Evolutionary conservation across 2,329 filamentous ascomycete genomes (phyloP).

Genomic region (Sphaerulina vaccinii): DNA sequence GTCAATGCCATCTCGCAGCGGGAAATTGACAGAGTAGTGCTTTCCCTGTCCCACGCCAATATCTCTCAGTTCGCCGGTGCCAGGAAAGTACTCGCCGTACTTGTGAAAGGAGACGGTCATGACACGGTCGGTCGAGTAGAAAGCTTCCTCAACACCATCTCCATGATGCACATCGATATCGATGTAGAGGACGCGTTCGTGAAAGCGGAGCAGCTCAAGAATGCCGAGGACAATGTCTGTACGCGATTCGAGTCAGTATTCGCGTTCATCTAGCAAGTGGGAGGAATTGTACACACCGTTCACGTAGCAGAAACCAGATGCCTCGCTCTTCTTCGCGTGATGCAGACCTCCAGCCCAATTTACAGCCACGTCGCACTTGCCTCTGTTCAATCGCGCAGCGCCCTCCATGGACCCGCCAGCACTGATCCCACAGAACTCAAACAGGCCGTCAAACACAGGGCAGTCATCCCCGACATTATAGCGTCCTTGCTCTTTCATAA

Average conservation of each 20-base stretch:
- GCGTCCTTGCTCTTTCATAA: conserved; percentile 82
- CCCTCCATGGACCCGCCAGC: conserved; percentile 70
- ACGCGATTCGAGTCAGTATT: conserved; percentile 4
- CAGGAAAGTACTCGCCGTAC: conserved; percentile 71
- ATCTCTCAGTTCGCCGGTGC: conserved; percentile 67
- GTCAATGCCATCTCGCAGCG: conserved; percentile 67
- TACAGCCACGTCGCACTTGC: conserved; percentile 65
- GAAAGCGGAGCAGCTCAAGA: conserved; percentile 62
- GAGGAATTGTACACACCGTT: conserved; percentile 40
- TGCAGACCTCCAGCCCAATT: conserved; percentile 53
- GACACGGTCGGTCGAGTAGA: conserved; percentile 69
- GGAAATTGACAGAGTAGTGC: conserved; percentile 68
- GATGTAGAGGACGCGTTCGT: conserved; percentile 64
- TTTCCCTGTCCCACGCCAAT: conserved; percentile 67
- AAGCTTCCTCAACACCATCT: conserved; percentile 69
- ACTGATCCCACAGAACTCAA: conserved; percentile 69
- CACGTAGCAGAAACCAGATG: conserved; percentile 50
- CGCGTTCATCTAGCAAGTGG: not conserved
- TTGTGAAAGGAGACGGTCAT: conserved; percentile 73
- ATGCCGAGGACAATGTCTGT: conserved; percentile 66
- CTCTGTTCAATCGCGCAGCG: conserved; percentile 64
- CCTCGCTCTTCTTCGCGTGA: conserved; percentile 51
- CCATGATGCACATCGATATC: conserved; percentile 68
- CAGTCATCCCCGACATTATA: conserved; percentile 65
- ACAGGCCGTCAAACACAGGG: conserved; percentile 68